Conservation (phyloP, 495 filamentous ascomycete genomes). For the Barbatosphaeria neglecta region DNA sequence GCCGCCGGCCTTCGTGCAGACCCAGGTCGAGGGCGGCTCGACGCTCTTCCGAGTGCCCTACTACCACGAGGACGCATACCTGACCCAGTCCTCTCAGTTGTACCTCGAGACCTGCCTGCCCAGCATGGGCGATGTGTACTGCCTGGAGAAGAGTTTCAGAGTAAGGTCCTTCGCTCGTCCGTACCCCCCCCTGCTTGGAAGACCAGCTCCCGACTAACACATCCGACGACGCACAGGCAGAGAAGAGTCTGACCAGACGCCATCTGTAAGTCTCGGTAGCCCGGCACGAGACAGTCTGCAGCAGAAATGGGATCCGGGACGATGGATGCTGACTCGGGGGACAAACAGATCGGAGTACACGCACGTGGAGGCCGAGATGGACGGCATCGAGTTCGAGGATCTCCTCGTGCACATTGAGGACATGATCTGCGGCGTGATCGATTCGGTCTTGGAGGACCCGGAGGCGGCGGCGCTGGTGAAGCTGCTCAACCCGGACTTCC, state of each 20-base stretch:
- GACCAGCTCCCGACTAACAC: too few relatives aligned
- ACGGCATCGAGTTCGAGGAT: constrained; percentile 90
- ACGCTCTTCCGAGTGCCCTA: constrained; percentile 93
- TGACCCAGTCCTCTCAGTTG: constrained; percentile 95
- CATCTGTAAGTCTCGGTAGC: constrained; percentile 68
- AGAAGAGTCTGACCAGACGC: constrained; percentile 88
- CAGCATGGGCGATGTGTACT: constrained; percentile 87
- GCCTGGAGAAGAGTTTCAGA: constrained; percentile 88
- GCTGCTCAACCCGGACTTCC: constrained; percentile 79
- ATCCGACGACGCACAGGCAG: constrained; percentile 54
- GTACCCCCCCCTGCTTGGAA: too few relatives aligned
- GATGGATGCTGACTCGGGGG: not conserved
- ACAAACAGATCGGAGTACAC: constrained; percentile 47
- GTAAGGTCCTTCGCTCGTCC: too few relatives aligned
- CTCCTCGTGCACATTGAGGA: constrained; percentile 84
- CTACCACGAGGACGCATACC: constrained; percentile 85
- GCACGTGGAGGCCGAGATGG: constrained; percentile 92
- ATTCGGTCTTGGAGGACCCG: constrained; percentile 60
- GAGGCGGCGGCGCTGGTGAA: constrained; percentile 57
- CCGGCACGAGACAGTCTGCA: constrained; percentile 42
- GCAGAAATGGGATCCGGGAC: not conserved
- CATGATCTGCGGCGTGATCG: constrained; percentile 78
- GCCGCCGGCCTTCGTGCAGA: constrained; percentile 95
- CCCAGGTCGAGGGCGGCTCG: constrained; percentile 90
- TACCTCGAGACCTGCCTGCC: constrained; percentile 95